These are phyloP conservation scores for Aspergillus candidus DNA, from an alignment of 2,329 filamentous ascomycete species.

Conservation along the genomic window DNA sequence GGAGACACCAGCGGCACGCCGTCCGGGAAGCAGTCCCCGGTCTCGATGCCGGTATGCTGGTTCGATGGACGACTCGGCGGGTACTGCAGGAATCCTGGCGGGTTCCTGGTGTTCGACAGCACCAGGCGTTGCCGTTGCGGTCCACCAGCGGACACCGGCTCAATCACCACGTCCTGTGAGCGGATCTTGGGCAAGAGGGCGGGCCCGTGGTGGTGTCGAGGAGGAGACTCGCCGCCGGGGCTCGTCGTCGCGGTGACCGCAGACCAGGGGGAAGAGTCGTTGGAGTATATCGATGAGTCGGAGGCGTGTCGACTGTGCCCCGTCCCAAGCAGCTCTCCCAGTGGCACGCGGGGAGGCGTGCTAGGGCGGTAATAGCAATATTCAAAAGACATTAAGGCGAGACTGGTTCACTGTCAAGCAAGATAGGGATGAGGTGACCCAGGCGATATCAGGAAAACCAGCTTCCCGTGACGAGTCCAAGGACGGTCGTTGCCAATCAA, in stretches of 20 bases:
- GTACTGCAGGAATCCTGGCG: conserved; percentile 48
- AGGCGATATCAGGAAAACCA: conserved; percentile 18
- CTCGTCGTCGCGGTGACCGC: conserved; percentile 63
- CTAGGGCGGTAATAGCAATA: conserved; percentile 40
- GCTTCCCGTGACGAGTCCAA: conserved; percentile 18
- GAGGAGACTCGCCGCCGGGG: conserved; percentile 60
- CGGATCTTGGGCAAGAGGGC: conserved; percentile 80
- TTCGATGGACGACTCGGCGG: conserved; percentile 37
- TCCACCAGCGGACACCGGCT: conserved; percentile 45
- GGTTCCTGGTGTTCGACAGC: conserved; percentile 49
- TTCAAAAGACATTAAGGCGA: conserved; percentile 33
- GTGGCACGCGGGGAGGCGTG: conserved; percentile 37
- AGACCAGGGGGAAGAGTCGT: conserved; percentile 64
- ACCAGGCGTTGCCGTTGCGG: conserved; percentile 54
- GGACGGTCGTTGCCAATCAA: conserved; percentile 8
- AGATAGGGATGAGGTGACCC: conserved; percentile 15
- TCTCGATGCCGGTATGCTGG: conserved; percentile 43
- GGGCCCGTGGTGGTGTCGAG: conserved; percentile 68
- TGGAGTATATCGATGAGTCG: conserved; percentile 59
- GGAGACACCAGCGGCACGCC: conserved; percentile 42
- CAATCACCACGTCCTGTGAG: conserved; percentile 72
- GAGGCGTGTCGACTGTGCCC: conserved; percentile 58
- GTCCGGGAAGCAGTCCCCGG: conserved; percentile 40
- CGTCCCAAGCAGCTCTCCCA: conserved; percentile 28
- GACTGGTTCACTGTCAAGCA: background rate